Base-by-base conservation (phyloP, 73 alveolate genomes). In the Paramecium primaurelia region DNA sequence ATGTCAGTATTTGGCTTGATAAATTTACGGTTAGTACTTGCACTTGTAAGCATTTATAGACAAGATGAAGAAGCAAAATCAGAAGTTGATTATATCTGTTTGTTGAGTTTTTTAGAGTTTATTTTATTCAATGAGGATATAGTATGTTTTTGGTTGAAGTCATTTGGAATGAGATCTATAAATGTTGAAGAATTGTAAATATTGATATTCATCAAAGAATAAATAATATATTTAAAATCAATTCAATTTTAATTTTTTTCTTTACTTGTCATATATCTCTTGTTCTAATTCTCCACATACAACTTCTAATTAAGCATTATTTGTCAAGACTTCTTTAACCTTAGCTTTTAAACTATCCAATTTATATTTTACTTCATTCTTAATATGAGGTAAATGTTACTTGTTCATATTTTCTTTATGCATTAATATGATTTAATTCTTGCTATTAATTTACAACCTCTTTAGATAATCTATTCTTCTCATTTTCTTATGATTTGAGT, bases 351-450 rank as follows among this genome's bases (percentile, higher is more conserved):
- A 11, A 10, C 51, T 28, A 80, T 80, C 75, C 16, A 80, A 42
- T 45, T 80, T 45, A 44, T 80, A 80, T 49, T 80, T 80, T 10
- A 80, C 73, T 80, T 80, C 91, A 80, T 80, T 42, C 91, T 80
- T 40, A 45, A 26, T 40, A 45, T 25, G 9, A 36, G 34, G 49
- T 40, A 25, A 45, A 45, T 25, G 8, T 45, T 80, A 80, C 91
- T 14, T 80, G 18, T 80, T 80, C 91, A 26, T 80, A 80, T 80
- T 80, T 80, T 47, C 91, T 5, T 45, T 80, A 49, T 3, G 91
- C 91, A 80, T 80, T 80, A 12, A 80, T 42, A 20, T 80, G 77
- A 80, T 40, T 80, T 6, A 80, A 25, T 80, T 80, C 47, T 20
- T 45, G 8, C 20, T 45, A 20, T 26, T 47, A 10, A 10, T 80